phyloP scores from a whole-genome alignment of 305 asterid genomes.

The Fraxinus sp. region DNA sequence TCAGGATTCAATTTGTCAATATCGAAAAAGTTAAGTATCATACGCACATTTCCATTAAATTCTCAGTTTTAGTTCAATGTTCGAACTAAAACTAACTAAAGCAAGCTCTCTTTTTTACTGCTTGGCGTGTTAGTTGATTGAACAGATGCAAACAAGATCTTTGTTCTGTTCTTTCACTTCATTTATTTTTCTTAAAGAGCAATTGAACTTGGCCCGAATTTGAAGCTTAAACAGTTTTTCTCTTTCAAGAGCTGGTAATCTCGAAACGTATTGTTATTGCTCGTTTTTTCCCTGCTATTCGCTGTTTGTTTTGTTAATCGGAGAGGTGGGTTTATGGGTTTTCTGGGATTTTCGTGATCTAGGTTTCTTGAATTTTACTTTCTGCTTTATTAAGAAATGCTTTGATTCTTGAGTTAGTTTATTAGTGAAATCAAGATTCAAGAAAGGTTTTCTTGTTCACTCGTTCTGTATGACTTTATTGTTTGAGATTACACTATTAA shows the following conservation, averaged over 20 bases:
- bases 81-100: slow-evolving; percentile 22
- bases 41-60: slow-evolving; percentile 8
- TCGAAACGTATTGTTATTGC: not conserved
- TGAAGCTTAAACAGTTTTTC: slow-evolving; percentile 3
- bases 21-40: not conserved
- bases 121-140: slow-evolving; percentile 23
- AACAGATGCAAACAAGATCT: slow-evolving; percentile 19
- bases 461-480: not conserved
- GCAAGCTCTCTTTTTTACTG: slow-evolving; percentile 20
- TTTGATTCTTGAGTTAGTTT: slow-evolving; percentile 21
- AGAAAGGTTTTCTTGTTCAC: slow-evolving; percentile 8
- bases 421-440: slow-evolving; percentile 12
- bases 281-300: not conserved
- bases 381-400: not conserved
- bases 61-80: slow-evolving; percentile 7
- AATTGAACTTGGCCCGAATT: slow-evolving; percentile 16
- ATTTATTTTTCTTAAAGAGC: not conserved
- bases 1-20: slow-evolving; percentile 13
- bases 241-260: slow-evolving; percentile 2
- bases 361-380: slow-evolving; percentile 20
- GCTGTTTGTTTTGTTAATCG: not conserved
- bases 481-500: not conserved
- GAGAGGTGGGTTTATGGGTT: not conserved
- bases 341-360: not conserved
- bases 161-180: not conserved